Conservation (phyloP, 2,329 filamentous ascomycete species). For the Lasiodiplodia sp. region DNA sequence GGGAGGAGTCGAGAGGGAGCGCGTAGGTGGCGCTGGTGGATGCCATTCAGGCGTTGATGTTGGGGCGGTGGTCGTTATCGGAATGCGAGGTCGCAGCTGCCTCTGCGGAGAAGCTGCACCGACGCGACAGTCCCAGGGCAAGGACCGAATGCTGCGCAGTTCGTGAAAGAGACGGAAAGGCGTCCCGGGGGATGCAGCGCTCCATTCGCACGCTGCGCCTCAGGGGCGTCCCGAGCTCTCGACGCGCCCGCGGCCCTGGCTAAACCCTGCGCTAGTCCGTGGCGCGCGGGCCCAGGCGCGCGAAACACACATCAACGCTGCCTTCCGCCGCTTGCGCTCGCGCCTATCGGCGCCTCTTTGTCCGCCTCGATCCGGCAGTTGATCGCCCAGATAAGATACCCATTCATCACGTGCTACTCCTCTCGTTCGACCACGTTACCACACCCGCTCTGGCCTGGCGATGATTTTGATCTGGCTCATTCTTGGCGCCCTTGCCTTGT, state of each 20-base stretch:
- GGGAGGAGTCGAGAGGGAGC: constrained; percentile 26
- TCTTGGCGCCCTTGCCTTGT: constrained; percentile 52
- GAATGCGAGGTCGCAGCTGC: constrained; percentile 21
- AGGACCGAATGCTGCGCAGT: constrained; percentile 21
- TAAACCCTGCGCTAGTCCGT: constrained; percentile 1
- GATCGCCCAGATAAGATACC: neutral
- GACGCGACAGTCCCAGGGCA: constrained; percentile 17
- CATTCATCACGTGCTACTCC: constrained; percentile 14
- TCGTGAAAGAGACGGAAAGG: constrained; percentile 7
- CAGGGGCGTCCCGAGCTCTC: constrained; percentile 24
- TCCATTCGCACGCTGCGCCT: constrained; percentile 20
- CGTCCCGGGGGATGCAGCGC: constrained; percentile 13
- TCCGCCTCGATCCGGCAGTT: neutral
- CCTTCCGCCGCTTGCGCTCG: neutral
- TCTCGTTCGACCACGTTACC: constrained; percentile 22
- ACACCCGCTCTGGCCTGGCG: neutral
- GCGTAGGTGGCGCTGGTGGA: constrained; percentile 25
- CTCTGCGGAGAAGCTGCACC: constrained; percentile 29
- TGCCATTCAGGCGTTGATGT: constrained; percentile 21
- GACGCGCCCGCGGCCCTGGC: constrained; percentile 3
- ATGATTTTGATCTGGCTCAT: constrained; percentile 44
- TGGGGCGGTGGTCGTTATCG: constrained; percentile 15
- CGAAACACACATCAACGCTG: neutral
- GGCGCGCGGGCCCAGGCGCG: constrained; percentile 16
- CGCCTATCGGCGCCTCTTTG: neutral